Evolutionary conservation across 2,329 filamentous ascomycete species (phyloP), one percentile per base, ranked within the genome.

Genomic region (Venturia nashicola): DNA sequence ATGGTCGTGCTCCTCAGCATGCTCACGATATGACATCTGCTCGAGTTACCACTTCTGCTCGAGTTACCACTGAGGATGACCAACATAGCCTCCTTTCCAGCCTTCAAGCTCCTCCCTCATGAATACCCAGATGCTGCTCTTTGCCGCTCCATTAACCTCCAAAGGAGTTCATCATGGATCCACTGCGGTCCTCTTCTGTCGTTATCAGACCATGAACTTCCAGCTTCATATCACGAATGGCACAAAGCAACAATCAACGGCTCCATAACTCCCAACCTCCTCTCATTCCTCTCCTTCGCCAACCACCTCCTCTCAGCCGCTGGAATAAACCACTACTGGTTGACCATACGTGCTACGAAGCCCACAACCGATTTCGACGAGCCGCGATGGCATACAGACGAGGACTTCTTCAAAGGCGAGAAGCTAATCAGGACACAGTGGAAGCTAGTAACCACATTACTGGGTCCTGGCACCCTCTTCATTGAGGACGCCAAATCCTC

Each of bases 301-400:
- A 75, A 78, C 51, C 62, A 66, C 2, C 71, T 79, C 64, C 68
- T 81, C 43, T n/a, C 62, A 3, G 57, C 65, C 4, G 74, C 73
- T 40, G 72, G 72, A 4, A 67, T 78, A 5, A 67, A 71, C 3
- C 70, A 80, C 68, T 81, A 80, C 67, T 80, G 79, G 72, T 67
- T 81, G 14, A 81, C 79, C 0, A 74, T 81, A 62, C 77, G 79
- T 57, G 78, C 79, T 60, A 78, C 77, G 0, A 75, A 69, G 51
- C 72, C 76, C 0, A 78, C 76, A 0, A 55, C 67, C 40, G 77
- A 80, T 34, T 81, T 75, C 67, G 75, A 81, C 66, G 70, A 67
- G 11, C 76, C 77, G 0, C 70, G 79, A 59, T 81, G 79, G 79
- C 79, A 82, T 65, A 77, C 77, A 0, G 79, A 82, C 66, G 78